Percentiles rank a stretch among this genome's conserved stretches.
Conservation (phyloP, 805 yeast genomes). For the Phaffomyces antillensis region DNA sequence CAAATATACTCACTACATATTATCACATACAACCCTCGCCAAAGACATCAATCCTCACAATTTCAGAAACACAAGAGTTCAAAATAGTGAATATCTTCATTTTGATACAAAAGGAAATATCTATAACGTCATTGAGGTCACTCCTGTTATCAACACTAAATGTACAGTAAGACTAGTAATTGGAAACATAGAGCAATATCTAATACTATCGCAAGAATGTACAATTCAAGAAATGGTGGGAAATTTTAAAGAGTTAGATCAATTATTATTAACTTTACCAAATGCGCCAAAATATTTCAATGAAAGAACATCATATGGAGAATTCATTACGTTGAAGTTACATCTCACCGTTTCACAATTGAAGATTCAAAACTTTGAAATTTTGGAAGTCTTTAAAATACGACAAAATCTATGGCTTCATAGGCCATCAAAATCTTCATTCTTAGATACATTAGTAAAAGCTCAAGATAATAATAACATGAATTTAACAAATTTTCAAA, state of each 20-base stretch:
- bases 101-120: too few species aligned
- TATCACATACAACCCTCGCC: too few species aligned
- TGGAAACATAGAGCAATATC: not conserved
- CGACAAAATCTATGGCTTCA: conserved; percentile 1
- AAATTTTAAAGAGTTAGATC: not conserved
- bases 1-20: too few species aligned
- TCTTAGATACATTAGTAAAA: not conserved
- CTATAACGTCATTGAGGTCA: too few species aligned
- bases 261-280: not conserved
- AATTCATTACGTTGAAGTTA: not conserved
- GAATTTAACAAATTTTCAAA: not conserved
- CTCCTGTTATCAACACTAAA: too few species aligned
- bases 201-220: not conserved
- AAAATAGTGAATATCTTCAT: too few species aligned
- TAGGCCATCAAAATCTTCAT: not conserved
- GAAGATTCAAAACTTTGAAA: not conserved
- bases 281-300: not conserved
- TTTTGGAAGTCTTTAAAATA: not conserved
- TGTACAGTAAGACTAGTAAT: too few species aligned
- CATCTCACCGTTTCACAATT: not conserved
- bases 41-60: too few species aligned
- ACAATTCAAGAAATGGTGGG: not conserved
- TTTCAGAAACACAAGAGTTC: too few species aligned
- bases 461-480: not conserved
- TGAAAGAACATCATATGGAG: not conserved